These are phyloP conservation scores for Collybia sp. DNA, from an alignment of 768 basidiomycete genomes.

Conservation along the genomic window DNA sequence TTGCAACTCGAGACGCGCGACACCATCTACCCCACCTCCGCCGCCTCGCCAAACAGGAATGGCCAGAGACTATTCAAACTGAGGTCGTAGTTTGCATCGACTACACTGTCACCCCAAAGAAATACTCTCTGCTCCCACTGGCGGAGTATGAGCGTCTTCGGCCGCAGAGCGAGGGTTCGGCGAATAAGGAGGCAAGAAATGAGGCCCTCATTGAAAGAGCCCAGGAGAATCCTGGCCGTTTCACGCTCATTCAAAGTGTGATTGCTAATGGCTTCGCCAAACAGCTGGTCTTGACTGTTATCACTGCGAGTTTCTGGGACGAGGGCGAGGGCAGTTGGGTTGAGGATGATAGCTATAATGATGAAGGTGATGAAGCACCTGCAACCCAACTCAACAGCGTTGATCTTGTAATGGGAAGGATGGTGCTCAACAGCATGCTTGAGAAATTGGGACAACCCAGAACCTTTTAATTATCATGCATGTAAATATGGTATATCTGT, in stretches of 20 bases:
- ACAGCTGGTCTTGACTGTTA: constrained; percentile 25
- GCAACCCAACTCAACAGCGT: constrained; percentile 7
- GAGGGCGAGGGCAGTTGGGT: not conserved
- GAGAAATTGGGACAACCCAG: constrained; percentile 5
- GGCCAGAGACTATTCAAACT: constrained; percentile 15
- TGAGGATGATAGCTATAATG: constrained; percentile 1
- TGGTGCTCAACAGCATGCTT: constrained; percentile 9
- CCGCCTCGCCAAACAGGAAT: constrained; percentile 16
- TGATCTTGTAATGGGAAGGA: constrained; percentile 11
- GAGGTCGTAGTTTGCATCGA: constrained; percentile 28
- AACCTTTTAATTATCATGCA: constrained; percentile 9
- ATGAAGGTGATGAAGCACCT: not conserved
- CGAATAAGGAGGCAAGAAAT: constrained; percentile 28
- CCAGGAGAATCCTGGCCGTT: constrained; percentile 23
- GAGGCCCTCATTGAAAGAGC: constrained; percentile 31
- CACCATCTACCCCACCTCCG: constrained; percentile 20
- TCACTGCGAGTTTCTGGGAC: constrained; percentile 25
- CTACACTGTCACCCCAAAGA: constrained; percentile 24
- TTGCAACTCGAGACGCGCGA: constrained; percentile 27
- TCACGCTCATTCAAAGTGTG: constrained; percentile 26
- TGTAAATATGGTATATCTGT: no score
- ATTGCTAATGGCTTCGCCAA: constrained; percentile 22
- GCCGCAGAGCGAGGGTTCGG: constrained; percentile 11
- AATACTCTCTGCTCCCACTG: constrained; percentile 21
- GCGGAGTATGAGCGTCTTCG: constrained; percentile 15